A percentile compares a stretch with the other conserved stretches of the same genome.
Conservation (phyloP, 1,284 basidiomycete species). For the Melampsora occidentalis region DNA sequence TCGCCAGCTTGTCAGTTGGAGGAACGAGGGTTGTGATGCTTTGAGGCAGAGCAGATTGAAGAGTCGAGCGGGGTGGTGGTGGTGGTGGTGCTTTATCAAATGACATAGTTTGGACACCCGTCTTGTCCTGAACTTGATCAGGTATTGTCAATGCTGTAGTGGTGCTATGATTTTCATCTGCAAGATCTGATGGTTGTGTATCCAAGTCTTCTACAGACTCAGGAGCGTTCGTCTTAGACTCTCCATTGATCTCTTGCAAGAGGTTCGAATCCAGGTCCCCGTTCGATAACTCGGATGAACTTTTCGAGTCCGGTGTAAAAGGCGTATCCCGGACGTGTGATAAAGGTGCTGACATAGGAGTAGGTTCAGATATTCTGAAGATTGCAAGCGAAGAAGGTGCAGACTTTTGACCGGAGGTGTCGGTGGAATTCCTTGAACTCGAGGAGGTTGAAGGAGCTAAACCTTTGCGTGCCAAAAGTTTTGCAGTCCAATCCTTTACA, state of each 20-base stretch:
- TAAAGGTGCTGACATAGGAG: neutral
- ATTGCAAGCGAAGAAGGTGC: neutral
- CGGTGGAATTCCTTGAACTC: conserved; percentile 23
- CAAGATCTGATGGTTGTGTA: neutral
- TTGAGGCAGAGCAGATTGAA: too few species aligned
- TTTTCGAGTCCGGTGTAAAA: conserved; percentile 3
- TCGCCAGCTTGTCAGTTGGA: neutral
- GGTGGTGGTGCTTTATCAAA: conserved; percentile 3
- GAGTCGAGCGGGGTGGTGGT: neutral
- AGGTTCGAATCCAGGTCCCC: neutral
- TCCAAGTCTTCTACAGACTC: neutral
- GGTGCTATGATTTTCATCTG: neutral
- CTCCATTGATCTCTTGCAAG: neutral
- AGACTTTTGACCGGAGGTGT: neutral
- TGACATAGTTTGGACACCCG: neutral
- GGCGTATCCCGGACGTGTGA: neutral
- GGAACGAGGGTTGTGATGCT: neutral
- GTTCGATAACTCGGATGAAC: neutral
- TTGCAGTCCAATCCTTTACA: conserved; percentile 69
- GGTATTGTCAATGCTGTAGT: neutral
- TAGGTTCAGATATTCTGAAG: neutral
- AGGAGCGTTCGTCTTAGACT: neutral
- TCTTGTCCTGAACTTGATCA: neutral
- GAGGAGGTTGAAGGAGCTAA: neutral
- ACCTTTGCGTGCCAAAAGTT: conserved; percentile 47